Evolutionary conservation across 805 yeast species (phyloP), one percentile per base, ranked within the genome.

Genomic region (Lachancea kluyveri): DNA sequence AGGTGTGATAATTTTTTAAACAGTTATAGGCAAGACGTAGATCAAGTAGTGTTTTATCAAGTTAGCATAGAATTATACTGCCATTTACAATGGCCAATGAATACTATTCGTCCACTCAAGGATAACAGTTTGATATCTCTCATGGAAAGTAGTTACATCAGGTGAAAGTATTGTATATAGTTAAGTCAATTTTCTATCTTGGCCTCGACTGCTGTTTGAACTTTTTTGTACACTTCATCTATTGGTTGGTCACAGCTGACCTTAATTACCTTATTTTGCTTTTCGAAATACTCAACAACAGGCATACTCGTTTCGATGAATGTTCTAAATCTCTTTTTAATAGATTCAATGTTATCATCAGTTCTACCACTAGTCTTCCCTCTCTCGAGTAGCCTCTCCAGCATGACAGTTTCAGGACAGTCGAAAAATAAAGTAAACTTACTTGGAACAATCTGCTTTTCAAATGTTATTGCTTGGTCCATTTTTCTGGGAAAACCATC

Each of bases 401-500:
- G 67, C 96, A 90, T 88, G 33, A 85, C 82, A 24, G 62, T 52
- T 57, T 82, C 92, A 1, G 90, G 84, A 57, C 94, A 83, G 43
- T 82, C 87, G 50, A 83, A 83, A 60, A 79, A 83, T 24, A 83
- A 64, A 2, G 83, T 76, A 59, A 80, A 73, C 16, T 75, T 66
- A 41, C 84, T 79, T 57, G 69, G 79, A 49, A 77, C 92, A 47
- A 77, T 68, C 52, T 74, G 65, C 23, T 81, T 75, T 62, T 90
- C 97, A 56, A 90, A 90, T n/a, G 90, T 82, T 24, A 81, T 38
- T 0, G 97, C 97, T 65, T 90, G 98, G 61, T 92, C 97, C 96
- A 92, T 90, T 57, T 88, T 86, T 57, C 97, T 74, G 29, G 98
- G 98, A 72, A 92, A 90, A 1, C 98, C 98, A 57, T 90, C 98